Percentiles rank a stretch among this genome's conserved stretches.
Evolutionary conservation across 2,329 filamentous ascomycete genomes (phyloP).

Genomic region (Tolypocladium cylindrosporum): DNA sequence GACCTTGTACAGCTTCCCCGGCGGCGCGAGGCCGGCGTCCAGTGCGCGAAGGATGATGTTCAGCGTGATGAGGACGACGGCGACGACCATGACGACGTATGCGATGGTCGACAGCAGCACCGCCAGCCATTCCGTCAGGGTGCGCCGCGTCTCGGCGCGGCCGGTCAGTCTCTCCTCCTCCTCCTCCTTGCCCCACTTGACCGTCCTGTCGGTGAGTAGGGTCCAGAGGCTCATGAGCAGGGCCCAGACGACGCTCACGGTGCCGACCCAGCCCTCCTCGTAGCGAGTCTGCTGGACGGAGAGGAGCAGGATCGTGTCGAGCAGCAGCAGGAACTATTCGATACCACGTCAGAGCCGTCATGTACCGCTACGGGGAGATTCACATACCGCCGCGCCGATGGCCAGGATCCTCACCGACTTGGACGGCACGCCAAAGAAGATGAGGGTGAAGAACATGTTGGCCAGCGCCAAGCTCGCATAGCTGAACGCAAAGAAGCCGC

Average conservation of each 20-base stretch:
- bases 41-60: slow-evolving; percentile 71
- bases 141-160: slow-evolving; percentile 73
- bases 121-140: slow-evolving; percentile 72
- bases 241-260: slow-evolving; percentile 73
- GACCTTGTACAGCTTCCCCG: slow-evolving; percentile 69
- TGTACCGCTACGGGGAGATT: too few relatives aligned
- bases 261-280: slow-evolving; percentile 89
- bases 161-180: slow-evolving; percentile 91
- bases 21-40: slow-evolving; percentile 63
- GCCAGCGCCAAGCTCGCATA: slow-evolving; percentile 71
- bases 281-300: slow-evolving; percentile 63
- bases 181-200: slow-evolving; percentile 84
- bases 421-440: slow-evolving; percentile 85
- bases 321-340: slow-evolving; percentile 21
- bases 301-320: slow-evolving; percentile 72
- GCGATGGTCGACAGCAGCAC: slow-evolving; percentile 67
- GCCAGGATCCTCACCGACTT: slow-evolving; percentile 67
- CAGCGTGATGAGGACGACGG: slow-evolving; percentile 65
- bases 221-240: slow-evolving; percentile 71
- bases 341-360: slow-evolving; percentile 41
- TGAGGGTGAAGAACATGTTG: slow-evolving; percentile 63
- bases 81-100: slow-evolving; percentile 57
- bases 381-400: slow-evolving; percentile 46
- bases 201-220: slow-evolving; percentile 67
- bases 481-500: slow-evolving; percentile 83